A percentile compares a stretch with the other conserved stretches of the same genome.
Conservation (phyloP, 139 green algal genomes). For the Coccomyxa sp. region DNA sequence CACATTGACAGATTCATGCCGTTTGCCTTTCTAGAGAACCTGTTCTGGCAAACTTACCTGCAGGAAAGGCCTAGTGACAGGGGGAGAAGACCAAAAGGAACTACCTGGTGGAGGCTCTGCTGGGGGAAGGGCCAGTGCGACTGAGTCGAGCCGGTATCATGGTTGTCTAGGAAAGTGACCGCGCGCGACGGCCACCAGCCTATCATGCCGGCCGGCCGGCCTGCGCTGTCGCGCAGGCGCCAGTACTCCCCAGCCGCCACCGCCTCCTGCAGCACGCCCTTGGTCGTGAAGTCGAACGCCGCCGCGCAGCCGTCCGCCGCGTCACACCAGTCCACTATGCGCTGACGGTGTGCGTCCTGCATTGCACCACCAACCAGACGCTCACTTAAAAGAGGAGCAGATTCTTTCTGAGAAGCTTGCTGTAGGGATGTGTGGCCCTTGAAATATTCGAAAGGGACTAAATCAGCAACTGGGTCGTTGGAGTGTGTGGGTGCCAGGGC, state of each 20-base stretch:
- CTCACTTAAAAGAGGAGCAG: neutral
- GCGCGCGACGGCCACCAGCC: slow-evolving; percentile 55
- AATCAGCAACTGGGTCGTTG: no score
- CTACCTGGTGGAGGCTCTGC: slow-evolving; percentile 24
- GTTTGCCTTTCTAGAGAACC: no score
- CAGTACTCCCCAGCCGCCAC: slow-evolving; percentile 80
- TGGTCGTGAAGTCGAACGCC: slow-evolving; percentile 95
- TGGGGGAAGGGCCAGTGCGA: slow-evolving; percentile 73
- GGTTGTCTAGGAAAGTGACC: slow-evolving; percentile 72
- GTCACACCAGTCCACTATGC: slow-evolving; percentile 77
- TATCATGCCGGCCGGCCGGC: slow-evolving; percentile 57
- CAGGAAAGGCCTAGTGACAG: no score
- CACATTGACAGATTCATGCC: no score
- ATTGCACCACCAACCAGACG: neutral
- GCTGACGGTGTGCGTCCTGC: slow-evolving; percentile 29
- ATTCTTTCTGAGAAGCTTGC: neutral
- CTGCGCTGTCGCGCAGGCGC: slow-evolving; percentile 72
- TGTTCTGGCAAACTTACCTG: no score
- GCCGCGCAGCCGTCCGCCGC: slow-evolving; percentile 57
- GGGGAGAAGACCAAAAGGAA: neutral
- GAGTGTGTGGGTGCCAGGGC: no score
- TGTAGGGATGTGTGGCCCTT: no score
- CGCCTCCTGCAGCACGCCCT: slow-evolving; percentile 82
- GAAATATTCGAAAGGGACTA: no score
- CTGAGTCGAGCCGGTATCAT: slow-evolving; percentile 46